Evolutionary conservation across 1,284 basidiomycete species (phyloP), one percentile per base, ranked within the genome.

Genomic region (Apiotrichum veenhuisii): DNA sequence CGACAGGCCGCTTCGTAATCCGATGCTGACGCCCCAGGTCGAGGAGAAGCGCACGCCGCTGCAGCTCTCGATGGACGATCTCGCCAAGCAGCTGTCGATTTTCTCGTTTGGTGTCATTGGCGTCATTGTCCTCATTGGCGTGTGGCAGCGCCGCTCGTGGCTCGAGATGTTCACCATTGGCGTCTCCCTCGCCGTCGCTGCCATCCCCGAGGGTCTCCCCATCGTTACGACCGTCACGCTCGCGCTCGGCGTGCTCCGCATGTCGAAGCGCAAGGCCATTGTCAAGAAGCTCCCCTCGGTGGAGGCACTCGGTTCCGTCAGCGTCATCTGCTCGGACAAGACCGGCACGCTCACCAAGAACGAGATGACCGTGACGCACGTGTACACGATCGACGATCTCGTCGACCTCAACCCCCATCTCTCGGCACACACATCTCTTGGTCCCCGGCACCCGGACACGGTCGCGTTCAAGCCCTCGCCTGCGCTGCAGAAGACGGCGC

Each of bases 81-180:
- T 98, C 12, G 95, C 95, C 1, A 88, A 93, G 75, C 89, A 89
- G 66, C 83, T 98, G 0, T 95, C 91, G 9, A 80, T 93, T 34
- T 78, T 94, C 57, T 95, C 91, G 2, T 97, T 98, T 65, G 88
- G 84, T 22, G 83, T 98, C 50, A 98, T 98, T 65, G 94, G 91
- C 17, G 75, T 96, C 37, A 98, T 98, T 57, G 91, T 91, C 72
- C 76, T 98, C 52, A 87, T 98, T 64, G 95, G 95, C 5, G 84
- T 95, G 5, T 79, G 87, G 62, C 94, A 98, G 72, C 80, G 83
- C 30, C 82, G 93, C n/a, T 83, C 87, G 15, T 96, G 92, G 92
- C 78, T 98, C 12, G 94, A 97, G 51, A 97, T 98, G 95, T 98
- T 98, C 70, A 98, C 94, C 12, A 97, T 98, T 63, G 94, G 94